A percentile compares a stretch with the other conserved stretches of the same genome.
Conservation (phyloP, 2,329 filamentous ascomycete species). For the Rachicladosporium sp. region DNA sequence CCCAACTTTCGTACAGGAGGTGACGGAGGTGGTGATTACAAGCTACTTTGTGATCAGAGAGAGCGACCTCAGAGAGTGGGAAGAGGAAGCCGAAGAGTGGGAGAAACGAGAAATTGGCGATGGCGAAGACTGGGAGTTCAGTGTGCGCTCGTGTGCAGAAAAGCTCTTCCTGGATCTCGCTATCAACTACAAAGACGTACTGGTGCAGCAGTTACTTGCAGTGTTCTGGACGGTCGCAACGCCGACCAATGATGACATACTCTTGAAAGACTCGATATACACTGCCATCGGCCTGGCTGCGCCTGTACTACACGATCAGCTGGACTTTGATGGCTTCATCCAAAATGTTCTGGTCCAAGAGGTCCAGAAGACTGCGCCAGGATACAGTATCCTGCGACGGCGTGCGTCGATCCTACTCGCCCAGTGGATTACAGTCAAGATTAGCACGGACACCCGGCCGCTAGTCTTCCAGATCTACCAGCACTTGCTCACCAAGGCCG, state of each 20-base stretch:
- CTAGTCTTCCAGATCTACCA: constrained; percentile 81
- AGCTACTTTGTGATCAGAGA: constrained; percentile 80
- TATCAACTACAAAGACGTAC: constrained; percentile 72
- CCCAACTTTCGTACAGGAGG: constrained; percentile 61
- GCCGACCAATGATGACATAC: constrained; percentile 54
- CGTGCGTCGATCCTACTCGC: constrained; percentile 80
- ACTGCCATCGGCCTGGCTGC: constrained; percentile 82
- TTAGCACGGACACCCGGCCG: constrained; percentile 54
- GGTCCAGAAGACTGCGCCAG: constrained; percentile 53
- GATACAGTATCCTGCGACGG: constrained; percentile 72
- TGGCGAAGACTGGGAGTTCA: constrained; percentile 80
- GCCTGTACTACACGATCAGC: constrained; percentile 55
- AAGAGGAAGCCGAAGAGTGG: constrained; percentile 91
- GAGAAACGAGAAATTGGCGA: constrained; percentile 78
- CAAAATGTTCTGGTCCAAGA: constrained; percentile 66
- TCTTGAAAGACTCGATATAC: constrained; percentile 89
- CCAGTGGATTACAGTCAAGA: constrained; percentile 75
- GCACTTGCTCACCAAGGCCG: constrained; percentile 68
- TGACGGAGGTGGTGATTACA: constrained; percentile 75
- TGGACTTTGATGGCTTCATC: constrained; percentile 78
- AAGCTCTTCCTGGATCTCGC: constrained; percentile 87
- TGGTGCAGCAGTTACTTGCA: constrained; percentile 64
- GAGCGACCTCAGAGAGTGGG: constrained; percentile 80
- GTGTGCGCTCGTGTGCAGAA: constrained; percentile 82
- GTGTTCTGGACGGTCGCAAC: constrained; percentile 71